These are phyloP conservation scores for Raphanus sativus DNA, from an alignment of 345 rosid species.

Conservation along the genomic window DNA sequence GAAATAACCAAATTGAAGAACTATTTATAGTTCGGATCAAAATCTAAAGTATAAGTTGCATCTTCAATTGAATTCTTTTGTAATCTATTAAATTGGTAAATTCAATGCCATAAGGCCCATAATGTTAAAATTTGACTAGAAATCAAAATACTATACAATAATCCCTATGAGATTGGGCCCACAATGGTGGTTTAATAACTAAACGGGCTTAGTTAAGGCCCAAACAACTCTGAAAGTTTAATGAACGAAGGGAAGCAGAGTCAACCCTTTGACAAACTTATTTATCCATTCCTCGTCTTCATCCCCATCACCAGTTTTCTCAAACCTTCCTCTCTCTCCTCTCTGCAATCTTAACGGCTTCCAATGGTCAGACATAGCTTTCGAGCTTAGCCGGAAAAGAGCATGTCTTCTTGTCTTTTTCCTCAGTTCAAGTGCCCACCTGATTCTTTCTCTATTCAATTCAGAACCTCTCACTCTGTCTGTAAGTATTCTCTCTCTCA, in stretches of 20 bases:
- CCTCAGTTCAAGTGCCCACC: constrained; percentile 95
- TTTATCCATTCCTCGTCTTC: constrained; percentile 39
- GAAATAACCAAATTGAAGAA: no score
- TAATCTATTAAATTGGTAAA: neutral
- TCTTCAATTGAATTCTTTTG: neutral
- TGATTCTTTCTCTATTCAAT: constrained; percentile 62
- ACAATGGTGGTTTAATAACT: neutral
- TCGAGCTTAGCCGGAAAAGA: constrained; percentile 27
- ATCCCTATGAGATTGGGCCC: constrained; percentile 18
- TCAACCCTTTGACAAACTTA: constrained; percentile 17
- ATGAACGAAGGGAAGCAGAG: neutral
- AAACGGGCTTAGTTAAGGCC: constrained; percentile 22
- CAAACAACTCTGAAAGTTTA: neutral
- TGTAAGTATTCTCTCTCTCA: constrained; percentile 23
- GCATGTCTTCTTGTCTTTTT: constrained; percentile 66
- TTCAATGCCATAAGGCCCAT: neutral
- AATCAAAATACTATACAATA: neutral
- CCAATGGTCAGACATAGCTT: constrained; percentile 39
- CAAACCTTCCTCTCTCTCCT: neutral
- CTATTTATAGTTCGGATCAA: neutral
- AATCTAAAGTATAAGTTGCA: neutral
- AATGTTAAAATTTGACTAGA: neutral
- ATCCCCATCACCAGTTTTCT: constrained; percentile 42
- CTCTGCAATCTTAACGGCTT: constrained; percentile 22
- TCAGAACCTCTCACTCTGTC: constrained; percentile 49